Percentiles rank a stretch among this genome's conserved stretches.
These are phyloP conservation scores for Aspergillus diversus DNA, from an alignment of 495 filamentous ascomycete species.

Conservation along the genomic window DNA sequence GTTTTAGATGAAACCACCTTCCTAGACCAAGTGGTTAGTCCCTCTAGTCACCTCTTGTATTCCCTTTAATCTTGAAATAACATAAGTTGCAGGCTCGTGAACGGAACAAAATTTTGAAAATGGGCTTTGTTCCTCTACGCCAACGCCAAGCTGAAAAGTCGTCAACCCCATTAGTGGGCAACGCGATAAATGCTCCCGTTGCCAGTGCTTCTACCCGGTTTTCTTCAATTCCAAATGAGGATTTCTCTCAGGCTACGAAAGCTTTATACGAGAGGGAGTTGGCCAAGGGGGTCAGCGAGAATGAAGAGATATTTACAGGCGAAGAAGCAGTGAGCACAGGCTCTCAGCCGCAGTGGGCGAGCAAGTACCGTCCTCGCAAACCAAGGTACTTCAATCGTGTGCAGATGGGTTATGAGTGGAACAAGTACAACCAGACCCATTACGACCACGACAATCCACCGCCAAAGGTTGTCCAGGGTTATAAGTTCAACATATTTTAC, in stretches of 20 bases:
- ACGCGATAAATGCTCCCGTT: constrained; percentile 36
- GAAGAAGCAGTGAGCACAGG: constrained; percentile 78
- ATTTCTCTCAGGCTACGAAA: constrained; percentile 90
- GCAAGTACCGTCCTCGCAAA: constrained; percentile 89
- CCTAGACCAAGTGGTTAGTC: constrained; percentile 58
- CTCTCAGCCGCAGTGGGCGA: constrained; percentile 77
- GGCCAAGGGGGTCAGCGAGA: constrained; percentile 86
- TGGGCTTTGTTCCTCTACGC: constrained; percentile 69
- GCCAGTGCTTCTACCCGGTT: constrained; percentile 67
- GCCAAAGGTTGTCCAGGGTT: constrained; percentile 97
- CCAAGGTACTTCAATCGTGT: constrained; percentile 97
- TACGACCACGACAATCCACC: constrained; percentile 99
- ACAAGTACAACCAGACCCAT: constrained; percentile 99
- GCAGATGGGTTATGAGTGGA: constrained; percentile 99
- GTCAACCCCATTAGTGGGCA: constrained; percentile 37
- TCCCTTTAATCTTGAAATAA: not conserved
- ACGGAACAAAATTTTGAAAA: constrained; percentile 64
- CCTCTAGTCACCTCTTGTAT: not conserved
- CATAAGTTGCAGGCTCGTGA: constrained; percentile 52
- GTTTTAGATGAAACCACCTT: constrained; percentile 65
- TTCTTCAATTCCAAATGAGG: constrained; percentile 73
- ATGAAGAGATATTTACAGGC: constrained; percentile 93
- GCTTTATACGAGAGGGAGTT: constrained; percentile 92
- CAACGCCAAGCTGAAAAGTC: constrained; percentile 56
- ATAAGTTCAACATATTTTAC: constrained; percentile 99